phyloP scores from a whole-genome alignment of 129 eudicot genomes.

The Flaveria robusta region DNA sequence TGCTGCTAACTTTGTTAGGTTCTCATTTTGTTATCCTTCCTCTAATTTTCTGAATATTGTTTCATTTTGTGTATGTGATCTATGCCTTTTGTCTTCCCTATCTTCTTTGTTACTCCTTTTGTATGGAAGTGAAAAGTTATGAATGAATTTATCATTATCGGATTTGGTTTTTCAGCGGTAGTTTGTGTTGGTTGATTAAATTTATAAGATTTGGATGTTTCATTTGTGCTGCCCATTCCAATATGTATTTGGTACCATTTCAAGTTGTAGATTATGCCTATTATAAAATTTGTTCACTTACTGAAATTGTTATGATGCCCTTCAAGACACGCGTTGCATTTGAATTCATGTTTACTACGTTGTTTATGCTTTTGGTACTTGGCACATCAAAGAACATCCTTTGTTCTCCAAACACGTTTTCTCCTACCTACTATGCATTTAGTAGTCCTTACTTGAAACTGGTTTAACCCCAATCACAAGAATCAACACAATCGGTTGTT shows the following conservation, averaged over 20 bases:
- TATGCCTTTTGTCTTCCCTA: neutral
- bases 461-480: too few species aligned
- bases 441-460: too few species aligned
- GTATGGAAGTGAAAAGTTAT: slow-evolving; percentile 27
- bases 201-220: slow-evolving; percentile 25
- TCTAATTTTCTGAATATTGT: neutral
- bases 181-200: slow-evolving; percentile 12
- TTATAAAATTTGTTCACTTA: neutral
- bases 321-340: too few species aligned
- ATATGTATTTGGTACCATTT: neutral
- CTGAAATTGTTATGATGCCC: too few species aligned
- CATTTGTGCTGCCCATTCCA: neutral
- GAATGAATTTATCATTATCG: neutral
- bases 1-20: slow-evolving; percentile 32
- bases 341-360: too few species aligned
- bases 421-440: too few species aligned
- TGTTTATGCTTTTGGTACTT: too few species aligned
- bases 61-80: slow-evolving; percentile 26
- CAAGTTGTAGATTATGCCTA: neutral
- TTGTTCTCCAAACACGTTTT: too few species aligned
- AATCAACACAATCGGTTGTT: too few species aligned
- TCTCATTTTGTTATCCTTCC: neutral
- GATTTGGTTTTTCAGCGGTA: slow-evolving; percentile 11
- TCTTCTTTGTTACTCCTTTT: slow-evolving; percentile 2
- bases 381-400: too few species aligned